These are phyloP conservation scores for Plasmodium fragile DNA, from an alignment of 169 alveolate species.

Conservation along the genomic window DNA sequence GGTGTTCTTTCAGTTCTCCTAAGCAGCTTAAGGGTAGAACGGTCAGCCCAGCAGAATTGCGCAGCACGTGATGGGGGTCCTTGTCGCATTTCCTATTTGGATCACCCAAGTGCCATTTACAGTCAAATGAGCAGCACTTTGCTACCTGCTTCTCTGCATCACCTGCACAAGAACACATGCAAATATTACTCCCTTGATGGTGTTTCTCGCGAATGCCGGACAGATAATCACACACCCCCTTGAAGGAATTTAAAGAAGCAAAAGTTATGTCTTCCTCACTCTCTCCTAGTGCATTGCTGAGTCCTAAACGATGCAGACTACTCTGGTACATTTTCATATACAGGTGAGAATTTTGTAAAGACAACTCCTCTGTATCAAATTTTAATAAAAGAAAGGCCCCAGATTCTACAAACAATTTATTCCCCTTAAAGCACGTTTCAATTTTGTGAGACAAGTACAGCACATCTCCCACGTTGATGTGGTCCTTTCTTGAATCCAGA, in stretches of 20 bases:
- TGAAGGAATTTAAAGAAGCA: background rate
- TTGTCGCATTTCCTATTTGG: background rate
- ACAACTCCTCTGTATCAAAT: background rate
- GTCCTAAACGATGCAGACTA: background rate
- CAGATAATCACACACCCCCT: background rate
- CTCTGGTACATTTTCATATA: background rate
- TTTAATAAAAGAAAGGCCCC: slow-evolving; percentile 15
- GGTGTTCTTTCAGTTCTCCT: slow-evolving; percentile 48
- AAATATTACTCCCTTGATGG: background rate
- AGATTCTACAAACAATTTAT: slow-evolving; percentile 27
- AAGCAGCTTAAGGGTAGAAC: slow-evolving; percentile 45
- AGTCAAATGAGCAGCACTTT: background rate
- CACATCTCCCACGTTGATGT: slow-evolving; percentile 38
- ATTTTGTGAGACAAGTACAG: slow-evolving; percentile 43
- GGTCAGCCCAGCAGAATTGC: background rate
- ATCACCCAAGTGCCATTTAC: background rate
- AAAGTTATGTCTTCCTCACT: background rate
- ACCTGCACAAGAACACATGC: background rate
- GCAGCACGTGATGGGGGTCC: background rate
- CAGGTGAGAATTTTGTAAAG: background rate
- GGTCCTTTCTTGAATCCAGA: background rate
- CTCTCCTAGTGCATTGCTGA: background rate
- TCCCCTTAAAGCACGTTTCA: slow-evolving; percentile 14
- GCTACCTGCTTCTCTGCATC: background rate
- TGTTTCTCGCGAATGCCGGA: background rate